Conservation (phyloP, 169 alveolate species). For the Cryptosporidium tyzzeri region DNA sequence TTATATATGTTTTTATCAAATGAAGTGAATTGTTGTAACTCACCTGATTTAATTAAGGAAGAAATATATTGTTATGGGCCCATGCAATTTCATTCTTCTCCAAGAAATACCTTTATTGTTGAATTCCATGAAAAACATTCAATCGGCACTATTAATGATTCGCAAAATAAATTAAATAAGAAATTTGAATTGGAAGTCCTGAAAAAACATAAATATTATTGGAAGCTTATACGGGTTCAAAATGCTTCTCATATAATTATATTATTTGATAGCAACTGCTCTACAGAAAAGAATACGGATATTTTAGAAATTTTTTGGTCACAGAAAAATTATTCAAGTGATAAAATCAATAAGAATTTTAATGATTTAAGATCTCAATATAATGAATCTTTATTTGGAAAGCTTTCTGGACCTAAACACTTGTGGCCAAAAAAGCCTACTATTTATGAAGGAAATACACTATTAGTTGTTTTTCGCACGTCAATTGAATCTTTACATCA, state of each 20-base stretch:
- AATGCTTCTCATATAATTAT: slow-evolving; percentile 68
- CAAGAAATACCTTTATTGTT: slow-evolving; percentile 24
- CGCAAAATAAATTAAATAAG: not conserved
- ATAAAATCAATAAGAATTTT: not conserved
- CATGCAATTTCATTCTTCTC: not conserved
- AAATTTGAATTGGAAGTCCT: not conserved
- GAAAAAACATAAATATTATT: slow-evolving; percentile 2
- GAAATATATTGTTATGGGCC: slow-evolving; percentile 50
- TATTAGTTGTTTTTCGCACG: slow-evolving; percentile 27
- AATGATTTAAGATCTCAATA: slow-evolving; percentile 5
- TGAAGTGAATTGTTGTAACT: not conserved
- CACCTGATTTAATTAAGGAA: not conserved
- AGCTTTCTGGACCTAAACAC: slow-evolving; percentile 18
- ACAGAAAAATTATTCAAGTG: not conserved
- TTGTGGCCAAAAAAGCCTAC: slow-evolving; percentile 40
- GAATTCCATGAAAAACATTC: slow-evolving; percentile 19
- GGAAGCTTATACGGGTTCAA: slow-evolving; percentile 29
- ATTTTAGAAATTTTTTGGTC: slow-evolving; percentile 36
- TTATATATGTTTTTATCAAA: not conserved
- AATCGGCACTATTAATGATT: not conserved
- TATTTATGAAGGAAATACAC: slow-evolving; percentile 25
- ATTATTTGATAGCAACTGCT: slow-evolving; percentile 59
- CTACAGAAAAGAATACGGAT: slow-evolving; percentile 25
- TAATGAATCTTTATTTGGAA: slow-evolving; percentile 45
- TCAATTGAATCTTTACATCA: not conserved